Evolutionary conservation across 768 basidiomycete genomes (phyloP), one percentile per base, ranked within the genome.

Genomic region (Flagelloscypha sp.): DNA sequence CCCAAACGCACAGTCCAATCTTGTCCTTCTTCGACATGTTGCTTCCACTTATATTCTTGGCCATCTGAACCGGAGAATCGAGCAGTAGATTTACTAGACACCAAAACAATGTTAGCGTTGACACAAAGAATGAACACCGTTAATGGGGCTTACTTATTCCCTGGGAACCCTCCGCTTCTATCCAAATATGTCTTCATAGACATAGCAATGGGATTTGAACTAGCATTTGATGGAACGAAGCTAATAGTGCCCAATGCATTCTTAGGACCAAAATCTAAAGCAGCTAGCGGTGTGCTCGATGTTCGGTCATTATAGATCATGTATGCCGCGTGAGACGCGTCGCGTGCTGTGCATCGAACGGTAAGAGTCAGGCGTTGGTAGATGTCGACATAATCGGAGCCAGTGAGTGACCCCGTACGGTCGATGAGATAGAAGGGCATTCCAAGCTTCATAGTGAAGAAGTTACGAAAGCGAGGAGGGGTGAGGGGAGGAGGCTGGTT

Each of bases 351-450:
- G 41, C 73, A 68, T 23, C 68, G 64, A 37, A 76, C 58, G 33
- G 49, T 53, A 42, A 79, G 57, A 20, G 58, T 59, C 49, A 79
- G 63, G 13, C 80, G 76, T 31, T 73, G 74, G 52, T 82, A 62
- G 43, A 80, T 60, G 55, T 84, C 82, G 32, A 67, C 49, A 48
- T 76, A 84, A 13, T 76, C 69, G 3, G 76, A 70, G 23, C 68
- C 74, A 9, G 59, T 57, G 24, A 76, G 54, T 23, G 48, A 55
- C 4, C 78, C 79, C 5, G 69, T 70, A 37, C 59, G 70, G 58
- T 83, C 80, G 49, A 79, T 75, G 38, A 84, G 71, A 46, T 81
- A 69, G 54, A 60, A 72, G 24, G 77, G 73, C 47, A 79, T n/a
- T n/a, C n/a, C n/a, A n/a, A n/a, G n/a, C n/a, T n/a, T n/a, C n/a